Base-by-base conservation (phyloP, 2,329 filamentous ascomycete genomes). In the Cytospora mali region DNA sequence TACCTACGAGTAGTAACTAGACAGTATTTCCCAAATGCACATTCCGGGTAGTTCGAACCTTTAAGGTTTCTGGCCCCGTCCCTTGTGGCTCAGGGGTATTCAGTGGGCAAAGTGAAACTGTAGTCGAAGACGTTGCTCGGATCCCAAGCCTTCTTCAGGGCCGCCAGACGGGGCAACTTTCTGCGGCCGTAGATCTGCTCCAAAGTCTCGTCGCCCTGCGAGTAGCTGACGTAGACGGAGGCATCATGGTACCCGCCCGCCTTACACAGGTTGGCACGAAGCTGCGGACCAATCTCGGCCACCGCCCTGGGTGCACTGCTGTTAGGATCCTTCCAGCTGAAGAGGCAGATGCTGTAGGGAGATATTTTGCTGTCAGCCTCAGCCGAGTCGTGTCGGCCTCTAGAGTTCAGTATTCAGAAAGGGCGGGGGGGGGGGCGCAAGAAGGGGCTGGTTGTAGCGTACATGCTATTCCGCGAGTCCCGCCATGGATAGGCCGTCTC, bases 191-290 rank as follows among this genome's bases (percentile, higher is more conserved):
- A 56, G 9, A 56, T 5, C n/a, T 42, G 52, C 33, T 42, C 33
- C 14, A 27, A 4, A 31, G 14, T 28, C 28, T 49, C 28, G 18
- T 56, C 54, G 25, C 54, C 39, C 16, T 29, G 53, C 10, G 27
- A 55, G n/a, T 29, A 52, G 27, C n/a, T 46, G 27, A 58, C 55
- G 42, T 58, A 35, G 29, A 58, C 55, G 16, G 28, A 25, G n/a
- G 51, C 9, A 10, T 35, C 46, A 10, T 23, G 18, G 53, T 55
- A 52, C 13, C 46, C 46, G 4, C 28, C 48, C 2, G 33, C 55
- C 1, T 35, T 23, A 58, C 55, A 11, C 14, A 46, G 23, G 14
- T 58, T 4, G 33, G n/a, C 10, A 49, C 39, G 42, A 18, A 13
- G 7, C 21, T 58, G 48, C 28, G 31, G 55, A 6, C 28, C 28